A percentile compares a stretch with the other conserved stretches of the same genome.
These are phyloP conservation scores for Barnettozyma californica DNA, from an alignment of 805 yeast genomes.

Conservation along the genomic window DNA sequence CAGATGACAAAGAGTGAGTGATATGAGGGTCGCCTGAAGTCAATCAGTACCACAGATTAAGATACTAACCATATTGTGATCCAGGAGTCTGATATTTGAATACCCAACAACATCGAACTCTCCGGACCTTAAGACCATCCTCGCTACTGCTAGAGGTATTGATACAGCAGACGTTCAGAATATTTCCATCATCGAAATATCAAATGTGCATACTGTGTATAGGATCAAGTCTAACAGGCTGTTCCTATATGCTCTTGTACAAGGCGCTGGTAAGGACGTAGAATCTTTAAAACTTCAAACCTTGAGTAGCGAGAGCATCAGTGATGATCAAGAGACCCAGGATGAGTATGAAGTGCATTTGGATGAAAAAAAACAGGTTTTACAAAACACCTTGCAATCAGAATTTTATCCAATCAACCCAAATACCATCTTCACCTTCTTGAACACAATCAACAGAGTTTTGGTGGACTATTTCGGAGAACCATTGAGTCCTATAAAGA, in stretches of 20 bases:
- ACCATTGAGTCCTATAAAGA: conserved; percentile 49
- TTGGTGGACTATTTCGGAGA: conserved; percentile 54
- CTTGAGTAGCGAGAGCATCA: conserved; percentile 4
- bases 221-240: conserved; percentile 13
- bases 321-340: neutral
- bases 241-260: conserved; percentile 16
- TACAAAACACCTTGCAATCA: neutral
- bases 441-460: conserved; percentile 43
- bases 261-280: conserved; percentile 5
- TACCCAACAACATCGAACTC: conserved; percentile 31
- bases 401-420: conserved; percentile 36
- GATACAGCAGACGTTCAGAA: conserved; percentile 17
- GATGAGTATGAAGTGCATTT: neutral
- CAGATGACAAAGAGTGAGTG: conserved; percentile 36
- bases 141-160: conserved; percentile 19
- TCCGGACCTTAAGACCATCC: conserved; percentile 28
- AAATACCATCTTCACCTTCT: conserved; percentile 47
- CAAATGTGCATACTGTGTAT: conserved; percentile 17
- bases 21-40: neutral
- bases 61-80: neutral
- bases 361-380: neutral
- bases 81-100: conserved; percentile 32
- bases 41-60: neutral
- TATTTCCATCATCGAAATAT: conserved; percentile 18
- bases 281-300: conserved; percentile 15